These are phyloP conservation scores for Hypholoma sublateritium DNA, from an alignment of 768 basidiomycete genomes.

Conservation along the genomic window DNA sequence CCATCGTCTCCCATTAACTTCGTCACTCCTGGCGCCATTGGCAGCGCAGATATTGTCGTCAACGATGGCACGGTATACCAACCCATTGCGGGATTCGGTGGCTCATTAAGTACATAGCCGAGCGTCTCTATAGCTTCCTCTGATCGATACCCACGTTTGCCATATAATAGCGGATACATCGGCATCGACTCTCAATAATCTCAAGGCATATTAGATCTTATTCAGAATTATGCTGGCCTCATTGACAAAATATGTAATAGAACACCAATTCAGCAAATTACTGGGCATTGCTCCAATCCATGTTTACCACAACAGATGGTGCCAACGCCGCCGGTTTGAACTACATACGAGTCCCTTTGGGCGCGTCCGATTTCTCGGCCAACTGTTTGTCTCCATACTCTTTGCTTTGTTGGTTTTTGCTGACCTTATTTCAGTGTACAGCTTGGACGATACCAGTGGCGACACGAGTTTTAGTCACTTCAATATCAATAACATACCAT, in stretches of 20 bases:
- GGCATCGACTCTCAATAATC: conserved; percentile 54
- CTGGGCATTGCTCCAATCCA: conserved; percentile 52
- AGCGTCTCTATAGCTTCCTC: neutral
- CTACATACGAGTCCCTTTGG: conserved; percentile 68
- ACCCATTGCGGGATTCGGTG: conserved; percentile 67
- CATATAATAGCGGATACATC: conserved; percentile 63
- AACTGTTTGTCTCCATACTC: conserved; percentile 32
- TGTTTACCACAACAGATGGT: conserved; percentile 64
- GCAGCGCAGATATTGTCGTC: conserved; percentile 62
- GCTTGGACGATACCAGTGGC: conserved; percentile 59
- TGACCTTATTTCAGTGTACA: conserved; percentile 47
- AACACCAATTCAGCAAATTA: conserved; percentile 54
- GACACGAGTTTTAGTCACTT: conserved; percentile 62
- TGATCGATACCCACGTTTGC: neutral
- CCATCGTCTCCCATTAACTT: conserved; percentile 57
- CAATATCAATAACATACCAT: conserved; percentile 56
- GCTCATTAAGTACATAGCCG: conserved; percentile 52
- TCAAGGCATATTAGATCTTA: conserved; percentile 50
- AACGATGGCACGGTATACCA: conserved; percentile 58
- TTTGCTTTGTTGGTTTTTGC: conserved; percentile 2
- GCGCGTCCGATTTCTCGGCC: conserved; percentile 73
- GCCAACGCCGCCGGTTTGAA: conserved; percentile 65
- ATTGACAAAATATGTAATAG: conserved; percentile 26
- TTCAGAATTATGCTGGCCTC: neutral
- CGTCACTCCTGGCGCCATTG: conserved; percentile 52